phyloP scores from a whole-genome alignment of 768 basidiomycete species.

The Termitomyces sp. region DNA sequence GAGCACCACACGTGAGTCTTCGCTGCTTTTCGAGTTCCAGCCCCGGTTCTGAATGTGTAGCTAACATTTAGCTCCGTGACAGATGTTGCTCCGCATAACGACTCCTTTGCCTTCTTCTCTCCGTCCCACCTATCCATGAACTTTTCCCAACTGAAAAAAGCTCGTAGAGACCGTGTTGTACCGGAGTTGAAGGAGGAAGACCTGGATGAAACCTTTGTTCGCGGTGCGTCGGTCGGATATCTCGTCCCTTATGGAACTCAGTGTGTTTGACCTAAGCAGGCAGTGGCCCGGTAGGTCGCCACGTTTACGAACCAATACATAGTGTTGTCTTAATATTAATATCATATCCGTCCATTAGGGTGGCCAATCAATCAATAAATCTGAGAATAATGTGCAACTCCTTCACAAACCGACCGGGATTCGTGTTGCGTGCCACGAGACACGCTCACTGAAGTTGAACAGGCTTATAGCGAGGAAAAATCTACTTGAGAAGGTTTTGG shows the following conservation, averaged over 20 bases:
- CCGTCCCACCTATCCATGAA: constrained; percentile 29
- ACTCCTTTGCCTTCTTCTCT: constrained; percentile 14
- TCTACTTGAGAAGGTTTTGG: constrained; percentile 63
- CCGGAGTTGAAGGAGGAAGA: constrained; percentile 76
- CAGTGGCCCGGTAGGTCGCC: constrained; percentile 64
- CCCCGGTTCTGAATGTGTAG: constrained; percentile 8
- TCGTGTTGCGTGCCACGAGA: constrained; percentile 84
- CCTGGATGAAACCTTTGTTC: constrained; percentile 82
- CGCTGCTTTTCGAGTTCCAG: not conserved
- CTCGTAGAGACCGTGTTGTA: constrained; percentile 54
- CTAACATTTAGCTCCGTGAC: constrained; percentile 23
- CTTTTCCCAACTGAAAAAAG: constrained; percentile 70
- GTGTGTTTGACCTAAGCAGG: constrained; percentile 37
- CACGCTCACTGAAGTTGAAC: constrained; percentile 78
- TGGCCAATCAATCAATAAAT: constrained; percentile 97
- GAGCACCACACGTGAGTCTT: constrained; percentile 22
- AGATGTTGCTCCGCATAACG: constrained; percentile 36
- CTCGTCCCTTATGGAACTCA: not conserved
- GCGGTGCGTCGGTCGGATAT: constrained; percentile 45
- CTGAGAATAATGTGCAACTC: constrained; percentile 85
- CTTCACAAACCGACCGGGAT: constrained; percentile 86
- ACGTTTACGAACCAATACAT: constrained; percentile 7
- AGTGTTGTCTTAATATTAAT: constrained; percentile 20
- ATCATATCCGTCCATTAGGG: constrained; percentile 41
- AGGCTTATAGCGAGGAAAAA: constrained; percentile 69